Evolutionary conservation across 2,329 filamentous ascomycete species (phyloP), one percentile per base, ranked within the genome.

Genomic region (Pseudogymnoascus destructans): DNA sequence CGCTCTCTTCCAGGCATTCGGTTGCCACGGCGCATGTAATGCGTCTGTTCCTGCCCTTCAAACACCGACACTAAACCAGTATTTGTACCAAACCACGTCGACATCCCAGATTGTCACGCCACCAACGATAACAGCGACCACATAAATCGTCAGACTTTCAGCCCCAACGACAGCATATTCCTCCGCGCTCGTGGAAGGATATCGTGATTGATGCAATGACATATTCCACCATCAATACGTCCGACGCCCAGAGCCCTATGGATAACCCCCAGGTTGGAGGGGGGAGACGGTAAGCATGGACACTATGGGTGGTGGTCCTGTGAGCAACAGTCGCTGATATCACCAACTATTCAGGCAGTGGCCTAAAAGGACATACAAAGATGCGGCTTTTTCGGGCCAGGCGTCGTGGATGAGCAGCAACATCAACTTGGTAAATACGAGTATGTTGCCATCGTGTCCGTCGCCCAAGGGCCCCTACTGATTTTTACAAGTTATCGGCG

Each of bases 351-450:
- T 33, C 59, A 69, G 67, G 25, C 63, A 65, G 15, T 59, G 64
- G 19, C 63, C 64, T 7, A 66, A 61, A 33, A 60, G 65, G 25
- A 62, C 79, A 63, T 84, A 85, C 66, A 90, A 90, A 73, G 82
- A 87, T 71, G 80, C 78, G 59, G 86, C 86, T 42, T 65, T 67
- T 72, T 66, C 72, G 61, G 91, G 93, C 58, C 81, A 91, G 68
- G 93, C 93, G 65, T 87, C 88, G 65, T 95, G 88, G 82, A 72
- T 86, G 58, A 95, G 90, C 74, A 95, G 91, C 70, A 86, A 93
- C 64, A 86, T 97, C 73, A 98, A 98, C 71, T 77, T 98, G 63
- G 79, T 97, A 63, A 98, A 98, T 72, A 98, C 93, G 15, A 98
- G 89, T 93, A 78, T 60, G 81, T 66, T 59, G 56, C 56, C 52